phyloP scores from a whole-genome alignment of 106 monocot genomes.

The Gastrodia elata region DNA sequence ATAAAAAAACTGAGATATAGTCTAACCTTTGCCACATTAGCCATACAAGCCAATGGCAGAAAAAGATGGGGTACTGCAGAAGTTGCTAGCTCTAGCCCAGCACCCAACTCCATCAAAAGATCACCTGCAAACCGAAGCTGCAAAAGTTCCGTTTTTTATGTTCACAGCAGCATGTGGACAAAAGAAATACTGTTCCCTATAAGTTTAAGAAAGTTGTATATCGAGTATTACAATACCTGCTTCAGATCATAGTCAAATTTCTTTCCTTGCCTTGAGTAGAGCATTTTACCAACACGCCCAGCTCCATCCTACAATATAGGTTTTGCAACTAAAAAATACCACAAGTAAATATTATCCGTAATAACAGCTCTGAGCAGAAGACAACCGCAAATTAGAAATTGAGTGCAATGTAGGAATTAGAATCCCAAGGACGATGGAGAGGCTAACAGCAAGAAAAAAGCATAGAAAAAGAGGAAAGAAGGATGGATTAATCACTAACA shows the following conservation, averaged over 20 bases:
- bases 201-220: not conserved
- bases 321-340: not conserved
- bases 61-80: conserved; percentile 85
- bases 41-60: conserved; percentile 89
- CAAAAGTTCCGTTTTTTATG: not conserved
- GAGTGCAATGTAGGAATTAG: too few species aligned
- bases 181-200: not conserved
- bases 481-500: not conserved
- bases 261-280: conserved; percentile 96
- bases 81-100: conserved; percentile 90
- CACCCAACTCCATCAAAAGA: conserved; percentile 94
- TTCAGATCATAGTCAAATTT: conserved; percentile 98
- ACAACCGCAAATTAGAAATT: not conserved
- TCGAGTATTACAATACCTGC: conserved; percentile 51
- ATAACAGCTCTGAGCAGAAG: not conserved
- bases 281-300: conserved; percentile 98
- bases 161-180: conserved; percentile 6
- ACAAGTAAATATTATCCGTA: not conserved
- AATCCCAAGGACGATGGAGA: too few species aligned
- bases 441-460: too few species aligned
- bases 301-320: conserved; percentile 71
- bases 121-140: conserved; percentile 93
- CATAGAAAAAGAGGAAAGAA: not conserved
- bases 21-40: conserved; percentile 84
- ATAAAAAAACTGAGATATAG: not conserved